These are phyloP conservation scores for Trichoderma asperelloides DNA, from an alignment of 495 filamentous ascomycete species.

Conservation along the genomic window DNA sequence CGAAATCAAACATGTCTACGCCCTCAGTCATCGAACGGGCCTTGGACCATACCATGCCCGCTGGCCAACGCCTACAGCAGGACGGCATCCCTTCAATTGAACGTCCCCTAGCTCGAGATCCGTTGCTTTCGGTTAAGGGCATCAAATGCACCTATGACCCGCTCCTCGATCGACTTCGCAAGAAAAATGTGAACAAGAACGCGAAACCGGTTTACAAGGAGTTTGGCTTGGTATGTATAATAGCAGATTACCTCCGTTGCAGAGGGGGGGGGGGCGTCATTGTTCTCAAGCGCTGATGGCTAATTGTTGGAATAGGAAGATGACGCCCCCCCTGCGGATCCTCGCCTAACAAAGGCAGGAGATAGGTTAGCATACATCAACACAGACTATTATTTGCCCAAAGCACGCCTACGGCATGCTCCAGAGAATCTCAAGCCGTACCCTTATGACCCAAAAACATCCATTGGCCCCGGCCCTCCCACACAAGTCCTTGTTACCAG, in stretches of 20 bases:
- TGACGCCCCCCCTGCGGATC: slow-evolving; percentile 62
- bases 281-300: slow-evolving; percentile 38
- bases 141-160: slow-evolving; percentile 68
- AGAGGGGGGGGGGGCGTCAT: slow-evolving; percentile 45
- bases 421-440: slow-evolving; percentile 74
- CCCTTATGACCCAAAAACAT: slow-evolving; percentile 66
- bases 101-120: slow-evolving; percentile 53
- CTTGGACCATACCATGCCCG: slow-evolving; percentile 12
- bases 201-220: slow-evolving; percentile 61
- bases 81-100: slow-evolving; percentile 31
- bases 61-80: slow-evolving; percentile 18
- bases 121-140: slow-evolving; percentile 54
- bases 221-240: slow-evolving; percentile 57
- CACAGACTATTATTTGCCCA: slow-evolving; percentile 61
- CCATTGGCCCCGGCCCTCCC: slow-evolving; percentile 80
- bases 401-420: slow-evolving; percentile 59
- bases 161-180: slow-evolving; percentile 31
- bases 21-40: slow-evolving; percentile 6
- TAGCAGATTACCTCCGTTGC: slow-evolving; percentile 19
- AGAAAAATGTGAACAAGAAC: slow-evolving; percentile 55
- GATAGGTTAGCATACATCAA: slow-evolving; percentile 49
- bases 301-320: slow-evolving; percentile 51
- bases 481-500: slow-evolving; percentile 85
- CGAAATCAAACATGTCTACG: slow-evolving; percentile 28
- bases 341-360: slow-evolving; percentile 54